Evolutionary conservation across 2,329 filamentous ascomycete genomes (phyloP).

Genomic region (Ilyonectria mors-panacis): DNA sequence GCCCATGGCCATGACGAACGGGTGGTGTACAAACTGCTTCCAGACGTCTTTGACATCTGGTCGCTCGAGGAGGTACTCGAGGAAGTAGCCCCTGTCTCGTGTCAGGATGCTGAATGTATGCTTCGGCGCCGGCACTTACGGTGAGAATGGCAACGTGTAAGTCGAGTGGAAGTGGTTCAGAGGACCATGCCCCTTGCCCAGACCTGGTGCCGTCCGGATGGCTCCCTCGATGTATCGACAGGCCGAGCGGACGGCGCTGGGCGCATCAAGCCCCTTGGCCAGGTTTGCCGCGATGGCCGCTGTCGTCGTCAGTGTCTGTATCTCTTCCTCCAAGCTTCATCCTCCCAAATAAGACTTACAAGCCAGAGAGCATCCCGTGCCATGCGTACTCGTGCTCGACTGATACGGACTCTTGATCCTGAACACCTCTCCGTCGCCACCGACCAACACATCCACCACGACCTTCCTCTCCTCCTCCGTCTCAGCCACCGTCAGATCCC

Average conservation of each 20-base stretch:
- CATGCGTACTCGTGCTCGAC: slow-evolving; percentile 86
- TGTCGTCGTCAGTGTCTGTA: slow-evolving; percentile 45
- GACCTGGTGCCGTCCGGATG: slow-evolving; percentile 74
- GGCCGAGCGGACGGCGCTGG: slow-evolving; percentile 75
- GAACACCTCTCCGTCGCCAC: slow-evolving; percentile 67
- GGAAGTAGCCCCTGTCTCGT: slow-evolving; percentile 75
- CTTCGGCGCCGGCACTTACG: slow-evolving; percentile 57
- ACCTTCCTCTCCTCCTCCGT: slow-evolving; percentile 72
- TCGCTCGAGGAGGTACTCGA: slow-evolving; percentile 85
- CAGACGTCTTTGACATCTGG: slow-evolving; percentile 82
- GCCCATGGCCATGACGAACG: slow-evolving; percentile 84
- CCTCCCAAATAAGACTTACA: slow-evolving; percentile 67
- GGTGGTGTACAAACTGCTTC: slow-evolving; percentile 83
- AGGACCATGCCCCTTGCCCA: slow-evolving; percentile 79
- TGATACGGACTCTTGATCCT: slow-evolving; percentile 81
- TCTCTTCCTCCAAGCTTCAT: too few species aligned
- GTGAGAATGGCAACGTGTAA: slow-evolving; percentile 77
- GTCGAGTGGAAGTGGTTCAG: slow-evolving; percentile 85
- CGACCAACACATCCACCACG: slow-evolving; percentile 84
- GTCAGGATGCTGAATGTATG: neutral
- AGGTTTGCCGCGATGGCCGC: slow-evolving; percentile 84
- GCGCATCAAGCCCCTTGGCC: slow-evolving; percentile 70
- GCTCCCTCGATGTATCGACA: slow-evolving; percentile 81
- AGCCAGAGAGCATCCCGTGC: slow-evolving; percentile 93
- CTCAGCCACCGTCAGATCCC: slow-evolving; percentile 71